phyloP scores from a whole-genome alignment of 495 filamentous ascomycete species.

The Sphaerosporella brunnea region DNA sequence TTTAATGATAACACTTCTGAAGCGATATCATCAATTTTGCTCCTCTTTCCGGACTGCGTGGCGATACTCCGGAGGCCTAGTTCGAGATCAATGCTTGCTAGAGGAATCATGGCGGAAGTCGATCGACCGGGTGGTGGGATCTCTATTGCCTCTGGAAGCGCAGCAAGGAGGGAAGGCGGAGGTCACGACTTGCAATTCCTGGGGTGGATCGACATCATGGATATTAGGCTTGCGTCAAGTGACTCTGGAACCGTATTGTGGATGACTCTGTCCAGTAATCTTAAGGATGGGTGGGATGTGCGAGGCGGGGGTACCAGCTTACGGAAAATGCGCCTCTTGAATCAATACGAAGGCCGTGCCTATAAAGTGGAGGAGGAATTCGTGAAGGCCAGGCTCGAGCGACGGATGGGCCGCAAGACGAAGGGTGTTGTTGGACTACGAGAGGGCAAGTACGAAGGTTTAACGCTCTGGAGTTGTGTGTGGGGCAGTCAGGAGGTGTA shows the following conservation, averaged over 20 bases:
- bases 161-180: conserved; percentile 23
- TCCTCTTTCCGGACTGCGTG: conserved; percentile 70
- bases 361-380: conserved; percentile 68
- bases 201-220: conserved; percentile 50
- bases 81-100: conserved; percentile 45
- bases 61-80: conserved; percentile 54
- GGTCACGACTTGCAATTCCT: conserved; percentile 51
- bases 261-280: conserved; percentile 43
- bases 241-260: conserved; percentile 53
- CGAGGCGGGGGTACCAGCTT: conserved; percentile 34
- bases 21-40: conserved; percentile 35
- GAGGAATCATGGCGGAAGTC: conserved; percentile 63
- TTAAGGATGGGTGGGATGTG: conserved; percentile 37
- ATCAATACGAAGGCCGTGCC: conserved; percentile 64
- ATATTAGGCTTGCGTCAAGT: conserved; percentile 60
- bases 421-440: conserved; percentile 32
- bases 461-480: conserved; percentile 21
- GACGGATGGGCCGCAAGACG: conserved; percentile 42
- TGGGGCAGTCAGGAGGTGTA: conserved; percentile 21
- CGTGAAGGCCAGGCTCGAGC: conserved; percentile 68
- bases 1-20: conserved; percentile 33
- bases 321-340: conserved; percentile 49
- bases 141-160: conserved; percentile 27
- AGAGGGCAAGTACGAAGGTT: conserved; percentile 18
- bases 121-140: conserved; percentile 51